A percentile compares a stretch with the other conserved stretches of the same genome.
Conservation (phyloP, 1,284 basidiomycete genomes). For the Wolfiporia cocos region DNA sequence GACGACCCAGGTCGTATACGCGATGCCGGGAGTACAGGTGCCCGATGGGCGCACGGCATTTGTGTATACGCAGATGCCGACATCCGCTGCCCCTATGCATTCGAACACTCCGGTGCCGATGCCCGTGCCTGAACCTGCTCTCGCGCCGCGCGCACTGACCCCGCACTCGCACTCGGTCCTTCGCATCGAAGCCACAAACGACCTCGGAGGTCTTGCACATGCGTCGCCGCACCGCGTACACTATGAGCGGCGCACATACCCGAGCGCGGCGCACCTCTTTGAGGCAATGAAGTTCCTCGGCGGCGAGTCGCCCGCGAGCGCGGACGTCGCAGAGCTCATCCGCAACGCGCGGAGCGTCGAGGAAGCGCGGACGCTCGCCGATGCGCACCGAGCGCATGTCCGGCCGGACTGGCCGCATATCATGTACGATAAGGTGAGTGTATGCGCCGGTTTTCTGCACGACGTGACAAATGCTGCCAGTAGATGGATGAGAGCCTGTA, state of each 20-base stretch:
- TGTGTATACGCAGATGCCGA: constrained; percentile 11
- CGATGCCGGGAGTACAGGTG: constrained; percentile 8
- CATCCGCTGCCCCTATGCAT: constrained; percentile 4
- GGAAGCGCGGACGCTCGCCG: constrained; percentile 46
- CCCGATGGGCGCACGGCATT: constrained; percentile 14
- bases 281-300: constrained; percentile 63
- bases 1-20: constrained; percentile 6
- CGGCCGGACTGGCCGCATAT: constrained; percentile 48
- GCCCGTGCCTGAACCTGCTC: constrained; percentile 1
- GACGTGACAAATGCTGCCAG: background rate
- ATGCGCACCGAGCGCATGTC: constrained; percentile 30
- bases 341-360: constrained; percentile 35
- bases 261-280: constrained; percentile 58
- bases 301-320: constrained; percentile 31
- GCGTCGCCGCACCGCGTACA: constrained; percentile 50
- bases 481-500: constrained; percentile 59
- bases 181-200: constrained; percentile 14
- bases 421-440: constrained; percentile 40
- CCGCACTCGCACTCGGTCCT: constrained; percentile 7
- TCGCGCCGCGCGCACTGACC: background rate
- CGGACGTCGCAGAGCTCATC: constrained; percentile 50
- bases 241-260: constrained; percentile 45
- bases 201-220: constrained; percentile 43
- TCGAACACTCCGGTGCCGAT: constrained; percentile 4
- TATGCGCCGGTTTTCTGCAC: background rate